A percentile compares a stretch with the other conserved stretches of the same genome.
These are phyloP conservation scores for Fusarium guadeloupense DNA, from an alignment of 2,329 filamentous ascomycete species.

Conservation along the genomic window DNA sequence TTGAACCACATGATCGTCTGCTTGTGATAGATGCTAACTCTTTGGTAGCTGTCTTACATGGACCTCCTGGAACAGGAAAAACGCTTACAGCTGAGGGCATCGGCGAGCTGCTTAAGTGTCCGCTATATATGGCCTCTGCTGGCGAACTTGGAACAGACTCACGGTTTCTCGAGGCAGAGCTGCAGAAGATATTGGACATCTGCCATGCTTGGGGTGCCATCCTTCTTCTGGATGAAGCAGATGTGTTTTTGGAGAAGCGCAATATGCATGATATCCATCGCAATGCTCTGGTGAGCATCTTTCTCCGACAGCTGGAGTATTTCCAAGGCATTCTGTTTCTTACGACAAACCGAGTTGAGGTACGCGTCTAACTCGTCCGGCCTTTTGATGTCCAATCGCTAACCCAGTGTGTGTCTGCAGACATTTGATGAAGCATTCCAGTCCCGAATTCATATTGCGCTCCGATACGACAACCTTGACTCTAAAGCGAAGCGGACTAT, in stretches of 20 bases:
- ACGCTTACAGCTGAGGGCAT: slow-evolving; percentile 89
- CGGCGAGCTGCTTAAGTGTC: slow-evolving; percentile 81
- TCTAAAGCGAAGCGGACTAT: slow-evolving; percentile 78
- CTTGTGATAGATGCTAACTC: slow-evolving; percentile 25
- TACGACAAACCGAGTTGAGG: slow-evolving; percentile 85
- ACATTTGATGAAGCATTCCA: slow-evolving; percentile 94
- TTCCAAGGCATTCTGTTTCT: slow-evolving; percentile 92
- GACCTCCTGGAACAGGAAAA: slow-evolving; percentile 87
- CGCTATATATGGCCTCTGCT: slow-evolving; percentile 83
- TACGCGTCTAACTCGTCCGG: slow-evolving; percentile 39
- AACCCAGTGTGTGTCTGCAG: slow-evolving; percentile 45
- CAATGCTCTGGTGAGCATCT: slow-evolving; percentile 87
- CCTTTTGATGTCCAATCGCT: neutral
- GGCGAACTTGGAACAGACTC: slow-evolving; percentile 85
- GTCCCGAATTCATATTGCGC: slow-evolving; percentile 84
- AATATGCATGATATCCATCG: slow-evolving; percentile 85
- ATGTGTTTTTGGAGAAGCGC: slow-evolving; percentile 84
- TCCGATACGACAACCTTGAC: slow-evolving; percentile 81
- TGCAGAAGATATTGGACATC: slow-evolving; percentile 86
- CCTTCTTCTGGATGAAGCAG: slow-evolving; percentile 84
- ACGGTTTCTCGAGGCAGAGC: slow-evolving; percentile 74
- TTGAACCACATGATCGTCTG: slow-evolving; percentile 9
- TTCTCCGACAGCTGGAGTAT: slow-evolving; percentile 86
- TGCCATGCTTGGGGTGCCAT: slow-evolving; percentile 89
- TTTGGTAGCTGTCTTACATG: slow-evolving; percentile 74